Evolutionary conservation across 371 early-diverging fungal species (phyloP), one percentile per base, ranked within the genome.

Genomic region (Choanephora cucurbitarum): DNA sequence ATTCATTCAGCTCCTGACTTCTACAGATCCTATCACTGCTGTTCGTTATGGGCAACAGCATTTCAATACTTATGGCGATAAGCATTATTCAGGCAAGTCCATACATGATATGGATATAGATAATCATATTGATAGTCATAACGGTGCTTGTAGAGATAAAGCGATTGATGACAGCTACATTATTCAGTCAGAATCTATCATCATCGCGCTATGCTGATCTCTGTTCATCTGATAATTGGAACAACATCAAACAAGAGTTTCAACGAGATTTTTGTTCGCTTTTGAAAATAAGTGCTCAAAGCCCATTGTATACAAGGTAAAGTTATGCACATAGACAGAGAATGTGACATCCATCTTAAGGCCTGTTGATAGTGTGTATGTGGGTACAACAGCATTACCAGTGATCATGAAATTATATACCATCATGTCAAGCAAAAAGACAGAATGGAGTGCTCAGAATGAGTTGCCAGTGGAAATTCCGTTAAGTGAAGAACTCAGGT

Each of bases 381-480:
- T 95, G 1, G 98, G 99, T 19, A 89, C 92, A 0, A 83, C 83
- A 11, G 95, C 98, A 1, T 77, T 97, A 50, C 97, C 99, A 1
- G 84, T 86, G 0, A 93, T 98, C 39, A 81, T 91, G 69, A 97
- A 97, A 65, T 83, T 96, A 77, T 80, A 90, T 24, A 80, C 80
- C 5, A 82, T 97, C 50, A 86, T 97, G 87, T 89, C 92, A 57
- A 87, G 84, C 31, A 86, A 85, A 51, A 80, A 80, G 57, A 84
- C 87, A 5, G 96, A 94, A 68, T 97, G 98, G 98, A 90, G 87
- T 60, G 85, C 87, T 41, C 88, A 91, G 61, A 80, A 87, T 58
- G 99, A 98, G 69, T 77, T 98, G 37, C 92, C 97, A 0, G 92
- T 89, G 2, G 96, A 96, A 60, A 86, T 96, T 42, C 93, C 92